Conservation (phyloP, 2,329 filamentous ascomycete genomes). For the Aspergillus neoniger region DNA sequence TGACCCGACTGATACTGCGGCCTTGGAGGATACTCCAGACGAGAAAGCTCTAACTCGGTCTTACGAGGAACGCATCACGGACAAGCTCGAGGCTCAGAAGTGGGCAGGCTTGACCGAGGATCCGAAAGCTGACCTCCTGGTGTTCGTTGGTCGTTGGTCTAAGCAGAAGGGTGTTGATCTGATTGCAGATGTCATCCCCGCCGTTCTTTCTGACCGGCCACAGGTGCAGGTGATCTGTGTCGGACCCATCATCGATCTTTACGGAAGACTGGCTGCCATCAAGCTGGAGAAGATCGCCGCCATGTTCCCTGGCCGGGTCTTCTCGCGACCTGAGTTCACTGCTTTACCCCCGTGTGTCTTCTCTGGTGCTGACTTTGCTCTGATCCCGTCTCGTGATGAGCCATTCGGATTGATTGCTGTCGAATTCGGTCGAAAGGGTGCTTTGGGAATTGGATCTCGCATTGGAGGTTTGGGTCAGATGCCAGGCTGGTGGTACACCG, state of each 20-base stretch:
- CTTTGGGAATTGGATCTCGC: conserved; percentile 64
- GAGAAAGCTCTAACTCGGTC: conserved; percentile 52
- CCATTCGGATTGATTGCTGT: conserved; percentile 69
- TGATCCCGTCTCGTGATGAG: conserved; percentile 68
- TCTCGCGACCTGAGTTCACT: conserved; percentile 68
- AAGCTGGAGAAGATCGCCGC: conserved; percentile 65
- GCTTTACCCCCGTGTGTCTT: conserved; percentile 65
- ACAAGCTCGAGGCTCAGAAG: conserved; percentile 64
- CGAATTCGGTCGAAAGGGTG: conserved; percentile 68
- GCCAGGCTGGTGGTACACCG: conserved; percentile 71
- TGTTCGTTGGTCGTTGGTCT: conserved; percentile 68
- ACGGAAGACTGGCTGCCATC: conserved; percentile 66
- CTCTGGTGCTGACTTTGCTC: conserved; percentile 65
- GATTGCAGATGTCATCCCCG: conserved; percentile 66
- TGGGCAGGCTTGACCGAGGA: conserved; percentile 66
- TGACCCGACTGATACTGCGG: conserved; percentile 57
- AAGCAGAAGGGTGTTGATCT: conserved; percentile 69
- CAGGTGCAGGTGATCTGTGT: conserved; percentile 63
- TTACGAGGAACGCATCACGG: conserved; percentile 51
- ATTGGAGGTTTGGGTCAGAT: conserved; percentile 68
- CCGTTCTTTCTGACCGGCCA: conserved; percentile 60
- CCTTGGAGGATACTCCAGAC: conserved; percentile 52
- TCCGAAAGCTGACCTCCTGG: conserved; percentile 63
- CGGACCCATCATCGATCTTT: conserved; percentile 66
- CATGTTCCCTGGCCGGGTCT: conserved; percentile 64